phyloP scores from a whole-genome alignment of 2,329 filamentous ascomycete genomes.

The Rhytidhysteron rufulum region DNA sequence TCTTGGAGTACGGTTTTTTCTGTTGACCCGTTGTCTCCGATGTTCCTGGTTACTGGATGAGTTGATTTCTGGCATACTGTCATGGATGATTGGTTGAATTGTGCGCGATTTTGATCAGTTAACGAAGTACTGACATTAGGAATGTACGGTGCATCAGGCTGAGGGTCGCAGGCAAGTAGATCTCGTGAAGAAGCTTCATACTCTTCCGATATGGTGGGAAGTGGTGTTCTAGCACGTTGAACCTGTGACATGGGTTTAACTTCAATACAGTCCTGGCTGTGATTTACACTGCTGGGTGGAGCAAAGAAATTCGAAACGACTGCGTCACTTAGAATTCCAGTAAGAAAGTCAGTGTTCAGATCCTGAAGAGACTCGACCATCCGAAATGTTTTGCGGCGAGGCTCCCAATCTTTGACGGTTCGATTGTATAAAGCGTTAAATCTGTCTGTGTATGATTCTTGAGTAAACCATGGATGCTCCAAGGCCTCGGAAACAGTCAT shows the following conservation, averaged over 20 bases:
- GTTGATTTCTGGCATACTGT: not conserved
- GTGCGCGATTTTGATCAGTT: not conserved
- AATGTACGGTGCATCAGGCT: conserved; percentile 6
- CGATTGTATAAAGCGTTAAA: conserved; percentile 50
- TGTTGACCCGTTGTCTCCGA: too few species aligned
- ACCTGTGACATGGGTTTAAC: conserved; percentile 6
- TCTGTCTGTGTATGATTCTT: conserved; percentile 43
- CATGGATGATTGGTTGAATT: not conserved
- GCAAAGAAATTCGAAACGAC: conserved; percentile 9
- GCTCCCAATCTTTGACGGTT: conserved; percentile 49
- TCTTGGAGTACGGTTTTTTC: too few species aligned
- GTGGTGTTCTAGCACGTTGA: conserved; percentile 8
- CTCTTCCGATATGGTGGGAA: conserved; percentile 9
- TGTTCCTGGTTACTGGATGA: too few species aligned
- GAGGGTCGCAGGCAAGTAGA: conserved; percentile 1
- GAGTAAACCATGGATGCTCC: conserved; percentile 54
- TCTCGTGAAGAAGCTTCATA: conserved; percentile 1
- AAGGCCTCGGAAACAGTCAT: conserved; percentile 54
- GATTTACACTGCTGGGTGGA: conserved; percentile 1
- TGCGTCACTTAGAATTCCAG: conserved; percentile 4
- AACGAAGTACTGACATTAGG: not conserved
- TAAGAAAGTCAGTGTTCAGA: not conserved
- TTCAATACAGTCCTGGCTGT: conserved; percentile 1
- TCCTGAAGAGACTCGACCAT: conserved; percentile 23
- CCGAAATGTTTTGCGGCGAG: conserved; percentile 26